Base-by-base conservation (phyloP, 2,329 filamentous ascomycete species). In the Coniochaeta sp. region DNA sequence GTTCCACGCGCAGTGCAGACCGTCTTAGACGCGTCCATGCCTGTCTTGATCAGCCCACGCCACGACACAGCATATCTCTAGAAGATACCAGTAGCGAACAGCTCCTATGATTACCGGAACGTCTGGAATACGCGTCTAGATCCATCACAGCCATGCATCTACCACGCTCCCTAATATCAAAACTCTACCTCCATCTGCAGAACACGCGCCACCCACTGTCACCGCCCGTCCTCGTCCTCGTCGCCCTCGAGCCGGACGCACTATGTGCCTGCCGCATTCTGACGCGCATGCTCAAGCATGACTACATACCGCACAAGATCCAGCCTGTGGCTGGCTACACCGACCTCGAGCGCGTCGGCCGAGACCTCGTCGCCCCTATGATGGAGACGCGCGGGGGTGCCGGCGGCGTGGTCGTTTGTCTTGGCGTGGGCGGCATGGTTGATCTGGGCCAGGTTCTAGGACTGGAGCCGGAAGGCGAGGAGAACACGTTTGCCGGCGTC, bases 251-350 rank as follows among this genome's bases (percentile, higher is more conserved):
- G 71, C 92, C 95, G 60, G 95, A 99, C 77, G 90, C 95, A 64
- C 86, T 99, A 63, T 98, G 93, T 75, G 95, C 93, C 64, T 96
- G 92, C 73, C 91, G 93, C 63, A 97, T 99, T 63, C 85, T 99
- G 56, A 96, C 93, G 2, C 84, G 89, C 58, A 82, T 99, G n/a
- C 81, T 99, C 62, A 97, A 96, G 76, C 89, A 93, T 80, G 95
- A 99, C 79, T 98, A 96, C 72, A 96, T 99, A 67, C 90, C 89
- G 16, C 93, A 98, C 78, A 98, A 97, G 76, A 96, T 98, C 70
- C 91, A 97, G 69, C 95, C 95, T 1, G 89, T 99, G 59, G 86
- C 91, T 22, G 95, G 95, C 60, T 98, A 97, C 85, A 88, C 86
- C 65, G 95, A 98, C 72, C 84, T 99, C 55, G 83, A 90, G 70